Base-by-base conservation (phyloP, 2,329 filamentous ascomycete genomes). In the Alternaria triticimaculans region DNA sequence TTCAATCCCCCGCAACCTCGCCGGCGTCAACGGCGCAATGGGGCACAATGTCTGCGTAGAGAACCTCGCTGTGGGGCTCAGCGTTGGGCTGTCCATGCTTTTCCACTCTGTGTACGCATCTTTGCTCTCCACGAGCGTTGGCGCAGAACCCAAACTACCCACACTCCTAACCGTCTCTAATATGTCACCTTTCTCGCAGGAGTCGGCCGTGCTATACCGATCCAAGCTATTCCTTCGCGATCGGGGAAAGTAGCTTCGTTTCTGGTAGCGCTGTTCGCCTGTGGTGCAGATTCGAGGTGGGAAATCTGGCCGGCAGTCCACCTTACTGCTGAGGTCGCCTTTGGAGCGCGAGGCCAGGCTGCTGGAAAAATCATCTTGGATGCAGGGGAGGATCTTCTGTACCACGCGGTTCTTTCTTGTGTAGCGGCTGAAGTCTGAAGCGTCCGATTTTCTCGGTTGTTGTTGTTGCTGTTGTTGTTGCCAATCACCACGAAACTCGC, bases 381-480 rank as follows among this genome's bases (percentile, higher is more conserved):
- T 76, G 55, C 77, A 79, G n/a, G 78, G 77, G 26, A 80, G 59
- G 21, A 80, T 67, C 67, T 75, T 78, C 62, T 72, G 70, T 46
- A 73, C 69, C 54, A 80, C 58, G 20, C 72, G 64, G 44, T 48
- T 23, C 5, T 41, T 59, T 51, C 70, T 72, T 37, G 66, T 68
- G 46, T 69, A 68, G 26, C 67, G 65, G 25, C 72, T 75, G 64
- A 76, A 54, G 15, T 73, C 66, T 2, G 75, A 77, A 4, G 74
- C 67, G 55, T 71, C 70, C 18, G 72, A 74, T 15, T 68, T 68
- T 50, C 72, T 76, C 67, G 74, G 74, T n/a, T 58, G 18, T 41
- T 41, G 33, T n/a, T 37, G 33, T 41, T 41, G 33, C 33, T 41
- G 37, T 41, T 18, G 37, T 5, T 41, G 37, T 69, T 75, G 73